Evolutionary conservation across 108 stramenopile genomes (phyloP), one percentile per base, ranked within the genome.

Genomic region (Schizochytrium sp.): DNA sequence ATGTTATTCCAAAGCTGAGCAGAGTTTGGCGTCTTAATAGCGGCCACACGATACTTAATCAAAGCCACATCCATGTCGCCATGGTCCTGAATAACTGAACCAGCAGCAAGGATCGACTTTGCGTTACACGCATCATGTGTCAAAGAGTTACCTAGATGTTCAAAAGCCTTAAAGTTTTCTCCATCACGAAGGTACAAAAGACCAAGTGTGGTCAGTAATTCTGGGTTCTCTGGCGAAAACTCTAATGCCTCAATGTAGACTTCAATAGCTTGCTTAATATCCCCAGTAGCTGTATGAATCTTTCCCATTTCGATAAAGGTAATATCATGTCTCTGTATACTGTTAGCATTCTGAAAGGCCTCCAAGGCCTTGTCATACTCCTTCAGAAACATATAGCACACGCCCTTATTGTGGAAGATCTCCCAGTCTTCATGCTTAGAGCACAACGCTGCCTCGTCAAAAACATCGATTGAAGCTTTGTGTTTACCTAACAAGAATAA

Each of bases 1-100:
- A 95, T 89, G 87, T 95, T 95, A 90, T 95, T 95, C 94, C 94
- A 95, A 12, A 95, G 91, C 88, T 95, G 94, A n/a, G 94, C 92
- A 41, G 89, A 72, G 91, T 95, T 89, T 12, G 94, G 94, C 4
- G 92, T 94, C 88, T 92, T 88, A 19, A 88, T 91, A 13, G 94
- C 94, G 2, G 94, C 94, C 1, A 94, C 91, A 41, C 94, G 91
- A 72, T 95, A 95, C 93, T 95, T 95, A 13, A 92, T 87, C 13
- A 95, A 89, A 12, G 94, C 94, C 47, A 94, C 94, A 72, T 95
- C 94, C 89, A 89, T 88, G 87, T 93, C 93, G 15, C 60, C 19
- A 57, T 95, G 93, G 90, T 95, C 94, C 88, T 95, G 94, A n/a
- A 95, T 95, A 12, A 95, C 93, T 38, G 92, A 91, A n/a, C 94